Conservation (phyloP, 208 protist genomes). For the Angomonas deanei region DNA sequence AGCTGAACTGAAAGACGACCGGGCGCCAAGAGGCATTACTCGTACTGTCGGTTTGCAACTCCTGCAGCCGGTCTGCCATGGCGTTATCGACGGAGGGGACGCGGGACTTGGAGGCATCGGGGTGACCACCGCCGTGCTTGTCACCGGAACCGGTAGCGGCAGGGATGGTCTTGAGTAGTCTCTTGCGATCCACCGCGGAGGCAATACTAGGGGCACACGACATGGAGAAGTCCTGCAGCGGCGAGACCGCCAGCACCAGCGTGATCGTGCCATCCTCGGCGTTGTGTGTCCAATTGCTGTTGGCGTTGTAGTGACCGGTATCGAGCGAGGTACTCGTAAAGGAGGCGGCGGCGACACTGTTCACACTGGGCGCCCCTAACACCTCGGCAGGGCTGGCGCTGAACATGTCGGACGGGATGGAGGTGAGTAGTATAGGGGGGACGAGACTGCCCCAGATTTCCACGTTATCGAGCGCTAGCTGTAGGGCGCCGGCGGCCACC, state of each 20-base stretch:
- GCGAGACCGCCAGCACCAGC: slow-evolving; percentile 57
- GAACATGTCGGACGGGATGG: slow-evolving; percentile 32
- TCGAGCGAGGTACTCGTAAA: background rate
- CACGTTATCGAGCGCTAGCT: slow-evolving; percentile 28
- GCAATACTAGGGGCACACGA: slow-evolving; percentile 17
- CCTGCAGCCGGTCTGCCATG: slow-evolving; percentile 18
- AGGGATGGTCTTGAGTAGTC: slow-evolving; percentile 1
- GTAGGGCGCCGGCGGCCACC: slow-evolving; percentile 10
- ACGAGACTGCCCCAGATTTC: slow-evolving; percentile 49
- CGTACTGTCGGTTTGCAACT: slow-evolving; percentile 28
- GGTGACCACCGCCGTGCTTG: background rate
- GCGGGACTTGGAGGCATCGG: background rate
- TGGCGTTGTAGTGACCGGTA: background rate
- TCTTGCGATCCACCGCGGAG: slow-evolving; percentile 23
- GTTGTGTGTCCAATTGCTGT: background rate
- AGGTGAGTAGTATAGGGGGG: slow-evolving; percentile 60
- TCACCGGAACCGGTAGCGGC: too few relatives aligned
- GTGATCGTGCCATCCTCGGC: slow-evolving; percentile 5
- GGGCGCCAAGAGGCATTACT: slow-evolving; percentile 17
- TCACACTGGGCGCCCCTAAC: slow-evolving; percentile 61
- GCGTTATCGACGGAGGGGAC: slow-evolving; percentile 14
- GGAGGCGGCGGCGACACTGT: slow-evolving; percentile 59
- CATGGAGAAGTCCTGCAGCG: slow-evolving; percentile 33
- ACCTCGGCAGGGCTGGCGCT: slow-evolving; percentile 24
- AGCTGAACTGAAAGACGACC: background rate